Evolutionary conservation across 345 rosid species (phyloP), one percentile per base, ranked within the genome.

Genomic region (Eucalyptus regnans): DNA sequence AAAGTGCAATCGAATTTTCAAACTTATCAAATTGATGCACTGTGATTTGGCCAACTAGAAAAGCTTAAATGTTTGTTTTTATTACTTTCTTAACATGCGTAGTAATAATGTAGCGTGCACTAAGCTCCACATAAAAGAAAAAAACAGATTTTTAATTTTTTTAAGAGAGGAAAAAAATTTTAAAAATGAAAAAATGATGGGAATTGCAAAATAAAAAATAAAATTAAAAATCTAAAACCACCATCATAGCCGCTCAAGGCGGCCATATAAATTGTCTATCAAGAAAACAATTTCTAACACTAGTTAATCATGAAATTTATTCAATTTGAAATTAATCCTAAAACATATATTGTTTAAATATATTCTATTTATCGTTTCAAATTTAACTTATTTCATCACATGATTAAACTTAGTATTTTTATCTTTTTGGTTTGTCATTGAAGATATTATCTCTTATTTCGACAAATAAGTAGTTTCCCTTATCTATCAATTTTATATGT

Each of bases 51-150:
- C 20, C 0, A 51, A 51, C 54, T 51, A 51, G 7, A 50, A 51
- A 51, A 51, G 17, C 7, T 51, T 8, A 5, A 2, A 51, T 51
- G 8, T 51, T 51, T 51, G 7, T 51, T 51, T 51, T 51, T 51
- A 6, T 51, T 51, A 51, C 54, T 51, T 51, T 51, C 54, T 51
- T 51, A 51, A 51, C 18, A 16, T 6, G 7, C 8, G 7, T 51
- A 3, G 20, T 51, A 2, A 0, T 51, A 50, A 51, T 51, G 54
- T 51, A 51, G 17, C 4, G 0, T 0, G 0, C 20, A 51, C 20
- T 51, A 51, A 51, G 8, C 54, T 51, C 20, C 54, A 51, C 18
- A 16, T 51, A 16, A 17, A 18, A 7, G 1, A 52, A 52, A 37
- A 14, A 15, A 15, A 3, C 0, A 17, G 1, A 50, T 50, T 15